phyloP scores from a whole-genome alignment of 129 eudicot genomes.

The Rutidosis leptorrhynchoides region DNA sequence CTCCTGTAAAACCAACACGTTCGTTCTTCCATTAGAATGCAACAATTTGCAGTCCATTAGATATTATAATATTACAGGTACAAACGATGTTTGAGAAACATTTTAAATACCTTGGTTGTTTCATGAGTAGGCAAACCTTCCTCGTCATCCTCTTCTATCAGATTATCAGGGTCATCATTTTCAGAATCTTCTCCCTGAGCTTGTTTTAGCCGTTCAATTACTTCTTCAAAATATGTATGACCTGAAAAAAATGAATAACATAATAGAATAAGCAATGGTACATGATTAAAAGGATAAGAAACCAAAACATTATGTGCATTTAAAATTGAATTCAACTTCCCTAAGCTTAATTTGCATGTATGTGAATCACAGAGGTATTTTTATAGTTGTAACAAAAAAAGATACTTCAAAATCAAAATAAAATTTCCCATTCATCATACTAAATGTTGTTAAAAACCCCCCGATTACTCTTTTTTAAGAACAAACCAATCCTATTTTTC shows the following conservation, averaged over 20 bases:
- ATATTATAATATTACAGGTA: background rate
- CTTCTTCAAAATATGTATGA: conserved; percentile 54
- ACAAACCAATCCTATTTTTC: too few species aligned
- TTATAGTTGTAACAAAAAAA: background rate
- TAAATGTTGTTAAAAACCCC: too few species aligned
- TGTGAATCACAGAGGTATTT: background rate
- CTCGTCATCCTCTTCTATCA: conserved; percentile 44
- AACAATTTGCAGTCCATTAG: background rate
- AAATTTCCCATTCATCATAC: background rate
- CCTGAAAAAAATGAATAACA: conserved; percentile 39
- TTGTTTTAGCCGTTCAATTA: conserved; percentile 54
- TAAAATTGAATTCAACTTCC: background rate
- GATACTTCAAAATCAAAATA: background rate
- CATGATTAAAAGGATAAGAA: conserved; percentile 2
- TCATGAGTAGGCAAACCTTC: conserved; percentile 37
- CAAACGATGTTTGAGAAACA: background rate
- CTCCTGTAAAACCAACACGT: conserved; percentile 32
- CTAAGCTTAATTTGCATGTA: background rate
- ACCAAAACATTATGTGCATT: background rate
- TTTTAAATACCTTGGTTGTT: conserved; percentile 19
- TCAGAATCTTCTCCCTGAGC: conserved; percentile 41
- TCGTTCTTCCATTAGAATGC: background rate
- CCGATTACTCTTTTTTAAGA: too few species aligned
- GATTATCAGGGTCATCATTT: conserved; percentile 36
- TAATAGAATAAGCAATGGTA: background rate